phyloP scores from a whole-genome alignment of 2,329 filamentous ascomycete species.

The Tolypocladium tundrense region DNA sequence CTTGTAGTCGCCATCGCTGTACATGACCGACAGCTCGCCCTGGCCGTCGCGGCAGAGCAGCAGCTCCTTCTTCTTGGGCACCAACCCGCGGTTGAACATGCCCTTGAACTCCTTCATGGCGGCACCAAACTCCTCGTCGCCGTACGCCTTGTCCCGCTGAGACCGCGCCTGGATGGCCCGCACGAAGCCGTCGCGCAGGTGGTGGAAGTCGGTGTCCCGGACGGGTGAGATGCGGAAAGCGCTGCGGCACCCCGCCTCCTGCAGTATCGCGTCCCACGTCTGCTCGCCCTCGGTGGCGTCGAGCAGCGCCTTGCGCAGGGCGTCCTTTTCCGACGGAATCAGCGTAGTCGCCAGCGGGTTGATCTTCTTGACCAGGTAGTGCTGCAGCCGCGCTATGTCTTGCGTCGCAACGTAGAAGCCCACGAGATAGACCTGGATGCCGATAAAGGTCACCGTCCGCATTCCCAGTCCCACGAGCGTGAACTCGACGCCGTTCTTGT shows the following conservation, averaged over 20 bases:
- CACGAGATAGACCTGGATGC: constrained; percentile 89
- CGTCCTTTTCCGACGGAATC: constrained; percentile 70
- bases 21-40: constrained; percentile 59
- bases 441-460: constrained; percentile 79
- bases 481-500: constrained; percentile 55
- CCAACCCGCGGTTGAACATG: constrained; percentile 70
- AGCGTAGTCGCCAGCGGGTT: constrained; percentile 73
- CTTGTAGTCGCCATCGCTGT: constrained; percentile 49
- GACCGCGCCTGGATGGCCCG: constrained; percentile 70
- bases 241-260: constrained; percentile 58
- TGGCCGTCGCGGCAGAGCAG: constrained; percentile 56
- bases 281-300: constrained; percentile 59
- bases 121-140: constrained; percentile 66
- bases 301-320: constrained; percentile 57
- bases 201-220: constrained; percentile 88
- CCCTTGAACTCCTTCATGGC: constrained; percentile 69
- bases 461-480: constrained; percentile 82
- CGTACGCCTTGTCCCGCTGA: constrained; percentile 42
- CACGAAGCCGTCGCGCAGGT: constrained; percentile 85
- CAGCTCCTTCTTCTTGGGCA: constrained; percentile 72
- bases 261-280: constrained; percentile 65
- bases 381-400: constrained; percentile 74
- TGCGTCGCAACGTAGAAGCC: constrained; percentile 82
- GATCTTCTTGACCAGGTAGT: constrained; percentile 63
- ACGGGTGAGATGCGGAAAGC: constrained; percentile 78